A percentile compares a stretch with the other conserved stretches of the same genome.
Conservation (phyloP, 179 eudicot species). For the Silene coronaria region DNA sequence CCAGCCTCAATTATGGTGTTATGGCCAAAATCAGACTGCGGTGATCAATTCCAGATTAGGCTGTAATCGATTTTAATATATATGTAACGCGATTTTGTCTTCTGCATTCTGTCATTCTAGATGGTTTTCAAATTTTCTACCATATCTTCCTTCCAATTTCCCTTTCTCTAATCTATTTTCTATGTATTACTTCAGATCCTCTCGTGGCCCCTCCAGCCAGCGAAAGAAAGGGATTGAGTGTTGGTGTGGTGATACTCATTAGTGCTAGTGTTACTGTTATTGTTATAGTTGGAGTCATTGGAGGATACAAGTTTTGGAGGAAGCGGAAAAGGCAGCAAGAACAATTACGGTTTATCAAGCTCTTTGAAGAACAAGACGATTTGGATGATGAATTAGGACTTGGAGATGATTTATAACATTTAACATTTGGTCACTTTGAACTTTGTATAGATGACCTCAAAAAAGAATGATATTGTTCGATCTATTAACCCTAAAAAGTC, state of each 20-base stretch:
- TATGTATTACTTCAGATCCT: slow-evolving; percentile 30
- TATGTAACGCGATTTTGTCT: neutral
- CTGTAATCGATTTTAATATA: neutral
- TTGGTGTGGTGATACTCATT: slow-evolving; percentile 31
- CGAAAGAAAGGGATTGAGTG: slow-evolving; percentile 31
- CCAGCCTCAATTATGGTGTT: neutral
- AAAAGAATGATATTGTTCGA: too few species aligned
- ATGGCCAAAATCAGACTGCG: neutral
- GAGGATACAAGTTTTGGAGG: slow-evolving; percentile 61
- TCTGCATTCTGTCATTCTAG: too few species aligned
- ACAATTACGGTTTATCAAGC: slow-evolving; percentile 76
- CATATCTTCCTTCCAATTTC: too few species aligned
- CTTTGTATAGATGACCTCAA: neutral
- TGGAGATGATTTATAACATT: slow-evolving; percentile 24
- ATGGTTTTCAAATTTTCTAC: too few species aligned
- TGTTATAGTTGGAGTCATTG: slow-evolving; percentile 35
- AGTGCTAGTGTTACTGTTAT: slow-evolving; percentile 32
- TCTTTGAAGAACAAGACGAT: slow-evolving; percentile 82
- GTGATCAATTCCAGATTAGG: neutral
- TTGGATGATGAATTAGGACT: slow-evolving; percentile 77
- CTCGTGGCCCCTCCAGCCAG: slow-evolving; percentile 25
- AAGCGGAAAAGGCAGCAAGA: slow-evolving; percentile 66
- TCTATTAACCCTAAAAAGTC: too few species aligned
- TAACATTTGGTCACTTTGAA: neutral
- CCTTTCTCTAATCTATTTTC: neutral